A percentile compares a stretch with the other conserved stretches of the same genome.
Conservation (phyloP, 2,329 filamentous ascomycete species). For the Trichoderma breve region DNA sequence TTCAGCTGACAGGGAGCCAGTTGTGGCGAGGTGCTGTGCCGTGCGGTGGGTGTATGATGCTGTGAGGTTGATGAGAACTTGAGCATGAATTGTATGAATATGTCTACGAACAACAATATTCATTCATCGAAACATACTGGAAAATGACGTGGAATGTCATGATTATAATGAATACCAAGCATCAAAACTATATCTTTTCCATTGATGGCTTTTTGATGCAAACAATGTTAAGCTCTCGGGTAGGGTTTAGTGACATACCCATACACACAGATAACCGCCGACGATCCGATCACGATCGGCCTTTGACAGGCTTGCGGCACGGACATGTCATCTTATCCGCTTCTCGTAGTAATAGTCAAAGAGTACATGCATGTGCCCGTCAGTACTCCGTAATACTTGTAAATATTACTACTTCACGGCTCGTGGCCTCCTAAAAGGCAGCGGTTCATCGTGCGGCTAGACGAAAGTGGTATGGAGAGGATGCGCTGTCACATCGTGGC, state of each 20-base stretch:
- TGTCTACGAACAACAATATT: not conserved
- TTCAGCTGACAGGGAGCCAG: not conserved
- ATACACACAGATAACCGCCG: not conserved
- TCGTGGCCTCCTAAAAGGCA: not conserved
- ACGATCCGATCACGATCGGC: conserved; percentile 12
- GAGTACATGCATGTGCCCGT: not conserved
- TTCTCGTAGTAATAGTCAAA: not conserved
- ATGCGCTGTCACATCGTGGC: not conserved
- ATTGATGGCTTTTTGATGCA: not conserved
- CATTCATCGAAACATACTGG: not conserved
- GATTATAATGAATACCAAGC: not conserved
- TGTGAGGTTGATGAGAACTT: too few relatives aligned
- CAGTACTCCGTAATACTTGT: not conserved
- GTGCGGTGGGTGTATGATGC: not conserved
- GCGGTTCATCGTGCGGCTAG: not conserved
- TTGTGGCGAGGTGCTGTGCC: not conserved
- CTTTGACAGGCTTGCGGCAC: not conserved
- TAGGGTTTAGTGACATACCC: not conserved
- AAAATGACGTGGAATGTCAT: not conserved
- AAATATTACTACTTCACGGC: not conserved
- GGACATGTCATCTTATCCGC: not conserved
- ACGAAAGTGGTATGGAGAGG: not conserved
- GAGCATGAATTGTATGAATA: not conserved
- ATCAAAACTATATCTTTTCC: not conserved
- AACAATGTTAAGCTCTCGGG: not conserved